phyloP scores from a whole-genome alignment of 176 grass and related monocot genomes.

The Aegilops umbellulata region DNA sequence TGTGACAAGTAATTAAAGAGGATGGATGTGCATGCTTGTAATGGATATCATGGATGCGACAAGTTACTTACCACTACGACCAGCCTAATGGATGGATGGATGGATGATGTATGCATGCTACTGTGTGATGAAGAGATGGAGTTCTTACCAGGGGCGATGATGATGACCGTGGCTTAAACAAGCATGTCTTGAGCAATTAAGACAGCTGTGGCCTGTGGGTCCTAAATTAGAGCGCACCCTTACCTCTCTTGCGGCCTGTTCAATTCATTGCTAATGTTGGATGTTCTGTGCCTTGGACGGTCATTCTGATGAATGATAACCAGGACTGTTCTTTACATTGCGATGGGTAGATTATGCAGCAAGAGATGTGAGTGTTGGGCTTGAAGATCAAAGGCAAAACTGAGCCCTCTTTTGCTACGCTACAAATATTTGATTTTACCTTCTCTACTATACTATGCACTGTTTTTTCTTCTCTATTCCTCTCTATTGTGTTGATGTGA shows the following conservation, averaged over 20 bases:
- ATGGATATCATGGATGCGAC: too few species aligned
- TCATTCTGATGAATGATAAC: not conserved
- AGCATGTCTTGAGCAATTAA: not conserved
- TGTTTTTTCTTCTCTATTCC: too few species aligned
- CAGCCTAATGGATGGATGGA: not conserved
- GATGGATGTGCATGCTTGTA: too few species aligned
- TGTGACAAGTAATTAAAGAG: too few species aligned
- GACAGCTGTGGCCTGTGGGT: not conserved
- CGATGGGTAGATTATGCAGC: not conserved
- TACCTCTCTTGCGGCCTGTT: not conserved
- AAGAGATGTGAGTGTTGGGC: not conserved
- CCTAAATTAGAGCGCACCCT: not conserved
- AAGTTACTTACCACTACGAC: too few species aligned
- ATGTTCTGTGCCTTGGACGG: slow-evolving; percentile 5
- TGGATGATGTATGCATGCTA: too few species aligned
- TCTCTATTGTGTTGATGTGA: too few species aligned
- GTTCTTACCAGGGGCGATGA: slow-evolving; percentile 13
- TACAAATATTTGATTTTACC: too few species aligned
- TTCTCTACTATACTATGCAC: too few species aligned
- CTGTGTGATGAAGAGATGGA: too few species aligned
- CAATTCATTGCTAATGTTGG: not conserved
- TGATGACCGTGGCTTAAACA: not conserved
- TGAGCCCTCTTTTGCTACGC: not conserved
- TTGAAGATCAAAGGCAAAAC: not conserved
- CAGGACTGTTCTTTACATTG: not conserved